These are phyloP conservation scores for Hippophae gyantsensis DNA, from an alignment of 306 rosid species.

Conservation along the genomic window DNA sequence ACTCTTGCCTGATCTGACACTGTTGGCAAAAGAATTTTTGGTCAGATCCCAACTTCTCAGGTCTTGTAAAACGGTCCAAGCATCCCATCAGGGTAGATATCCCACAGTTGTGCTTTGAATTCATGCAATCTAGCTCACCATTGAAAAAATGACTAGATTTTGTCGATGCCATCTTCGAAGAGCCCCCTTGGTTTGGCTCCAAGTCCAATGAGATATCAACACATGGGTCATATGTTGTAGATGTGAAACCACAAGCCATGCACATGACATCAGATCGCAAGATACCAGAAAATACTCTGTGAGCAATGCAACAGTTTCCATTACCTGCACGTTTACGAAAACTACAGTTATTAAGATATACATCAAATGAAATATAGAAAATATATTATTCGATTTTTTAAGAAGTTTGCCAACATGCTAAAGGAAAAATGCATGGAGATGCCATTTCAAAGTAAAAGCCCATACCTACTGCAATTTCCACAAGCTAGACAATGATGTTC, in stretches of 20 bases:
- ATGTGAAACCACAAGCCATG: conserved; percentile 91
- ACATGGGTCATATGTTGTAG: conserved; percentile 91
- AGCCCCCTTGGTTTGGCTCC: conserved; percentile 62
- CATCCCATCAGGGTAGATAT: conserved; percentile 74
- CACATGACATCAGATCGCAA: conserved; percentile 92
- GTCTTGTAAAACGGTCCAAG: conserved; percentile 82
- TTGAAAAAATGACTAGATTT: conserved; percentile 52
- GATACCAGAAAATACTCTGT: conserved; percentile 81
- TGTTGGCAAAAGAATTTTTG: conserved; percentile 89
- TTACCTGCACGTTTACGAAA: conserved; percentile 54
- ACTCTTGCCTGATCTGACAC: conserved; percentile 85
- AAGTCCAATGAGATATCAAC: conserved; percentile 82
- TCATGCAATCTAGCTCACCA: conserved; percentile 50
- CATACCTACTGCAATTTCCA: no score
- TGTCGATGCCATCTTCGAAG: conserved; percentile 41
- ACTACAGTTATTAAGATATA: conserved; percentile 2
- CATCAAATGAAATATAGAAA: background rate
- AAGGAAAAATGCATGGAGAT: no score
- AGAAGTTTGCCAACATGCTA: no score
- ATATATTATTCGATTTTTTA: no score
- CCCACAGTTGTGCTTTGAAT: conserved; percentile 37
- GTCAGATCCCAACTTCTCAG: conserved; percentile 85
- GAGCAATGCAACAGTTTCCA: conserved; percentile 93
- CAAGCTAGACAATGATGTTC: no score
- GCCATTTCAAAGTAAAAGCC: no score